phyloP scores from a whole-genome alignment of 179 eudicot species.

The Silene vulgaris region DNA sequence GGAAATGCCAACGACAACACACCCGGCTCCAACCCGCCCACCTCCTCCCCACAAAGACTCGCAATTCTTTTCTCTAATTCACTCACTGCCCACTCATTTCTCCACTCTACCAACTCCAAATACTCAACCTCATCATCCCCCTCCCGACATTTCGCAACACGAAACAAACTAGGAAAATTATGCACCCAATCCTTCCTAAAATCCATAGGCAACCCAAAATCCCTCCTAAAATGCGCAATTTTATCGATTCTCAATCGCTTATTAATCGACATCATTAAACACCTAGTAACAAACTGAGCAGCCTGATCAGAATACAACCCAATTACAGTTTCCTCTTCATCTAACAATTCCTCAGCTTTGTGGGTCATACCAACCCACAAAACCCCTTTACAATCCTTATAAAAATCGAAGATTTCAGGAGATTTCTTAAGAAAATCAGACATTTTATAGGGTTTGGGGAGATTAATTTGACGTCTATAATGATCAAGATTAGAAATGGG shows the following conservation, averaged over 20 bases:
- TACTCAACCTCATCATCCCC: conserved; percentile 65
- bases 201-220: conserved; percentile 76
- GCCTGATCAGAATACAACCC: conserved; percentile 46
- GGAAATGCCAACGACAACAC: conserved; percentile 66
- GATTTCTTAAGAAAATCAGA: conserved; percentile 71
- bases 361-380: conserved; percentile 81
- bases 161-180: conserved; percentile 55
- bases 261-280: conserved; percentile 80
- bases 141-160: conserved; percentile 46
- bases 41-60: conserved; percentile 25
- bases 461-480: conserved; percentile 58
- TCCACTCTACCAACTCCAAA: conserved; percentile 82
- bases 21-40: conserved; percentile 37
- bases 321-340: conserved; percentile 56
- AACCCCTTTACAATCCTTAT: conserved; percentile 58
- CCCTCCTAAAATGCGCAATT: conserved; percentile 79
- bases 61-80: conserved; percentile 60
- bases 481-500: conserved; percentile 53
- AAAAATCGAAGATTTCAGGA: conserved; percentile 72
- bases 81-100: conserved; percentile 67
- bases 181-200: conserved; percentile 69
- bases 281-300: conserved; percentile 65
- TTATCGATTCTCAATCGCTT: conserved; percentile 58
- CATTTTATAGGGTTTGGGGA: conserved; percentile 75
- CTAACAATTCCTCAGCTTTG: conserved; percentile 59